Evolutionary conservation across 495 filamentous ascomycete genomes (phyloP).

Genomic region (Xylaria intraflava): DNA sequence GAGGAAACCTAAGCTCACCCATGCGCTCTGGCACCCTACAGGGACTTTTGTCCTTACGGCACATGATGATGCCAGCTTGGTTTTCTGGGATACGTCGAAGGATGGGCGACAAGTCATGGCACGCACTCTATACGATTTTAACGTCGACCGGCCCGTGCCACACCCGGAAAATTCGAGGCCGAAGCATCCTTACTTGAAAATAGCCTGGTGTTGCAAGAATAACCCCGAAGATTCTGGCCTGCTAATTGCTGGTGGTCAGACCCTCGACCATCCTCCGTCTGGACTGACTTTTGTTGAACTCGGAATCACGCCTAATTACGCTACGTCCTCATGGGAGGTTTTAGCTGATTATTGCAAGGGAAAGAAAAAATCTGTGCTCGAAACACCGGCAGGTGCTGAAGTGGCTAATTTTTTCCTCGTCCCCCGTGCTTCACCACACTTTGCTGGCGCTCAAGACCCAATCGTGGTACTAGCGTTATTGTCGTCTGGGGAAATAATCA

Average conservation of each 20-base stretch:
- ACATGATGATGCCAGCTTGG: conserved; percentile 83
- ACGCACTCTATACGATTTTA: conserved; percentile 64
- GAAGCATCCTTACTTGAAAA: conserved; percentile 56
- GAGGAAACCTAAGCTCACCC: conserved; percentile 64
- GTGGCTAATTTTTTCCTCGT: conserved; percentile 78
- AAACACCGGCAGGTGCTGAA: conserved; percentile 70
- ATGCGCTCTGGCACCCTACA: conserved; percentile 90
- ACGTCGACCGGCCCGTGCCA: conserved; percentile 53
- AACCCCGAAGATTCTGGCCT: conserved; percentile 91
- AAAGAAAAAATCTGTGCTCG: conserved; percentile 61
- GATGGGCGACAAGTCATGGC: conserved; percentile 83
- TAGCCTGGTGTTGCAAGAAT: conserved; percentile 86
- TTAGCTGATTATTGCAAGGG: conserved; percentile 69
- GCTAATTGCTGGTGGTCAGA: conserved; percentile 73
- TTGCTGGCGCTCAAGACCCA: conserved; percentile 81
- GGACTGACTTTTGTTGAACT: conserved; percentile 85
- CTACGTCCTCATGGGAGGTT: conserved; percentile 82
- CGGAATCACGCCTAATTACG: conserved; percentile 80
- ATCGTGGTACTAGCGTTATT: conserved; percentile 74
- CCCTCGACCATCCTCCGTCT: conserved; percentile 54
- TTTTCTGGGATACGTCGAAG: conserved; percentile 82
- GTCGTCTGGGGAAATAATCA: conserved; percentile 79
- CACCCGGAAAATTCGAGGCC: conserved; percentile 49
- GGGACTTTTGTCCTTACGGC: conserved; percentile 83
- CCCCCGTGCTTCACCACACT: conserved; percentile 75